Evolutionary conservation across 139 green algal species (phyloP).

Genomic region (Volvox reticuliferus): DNA sequence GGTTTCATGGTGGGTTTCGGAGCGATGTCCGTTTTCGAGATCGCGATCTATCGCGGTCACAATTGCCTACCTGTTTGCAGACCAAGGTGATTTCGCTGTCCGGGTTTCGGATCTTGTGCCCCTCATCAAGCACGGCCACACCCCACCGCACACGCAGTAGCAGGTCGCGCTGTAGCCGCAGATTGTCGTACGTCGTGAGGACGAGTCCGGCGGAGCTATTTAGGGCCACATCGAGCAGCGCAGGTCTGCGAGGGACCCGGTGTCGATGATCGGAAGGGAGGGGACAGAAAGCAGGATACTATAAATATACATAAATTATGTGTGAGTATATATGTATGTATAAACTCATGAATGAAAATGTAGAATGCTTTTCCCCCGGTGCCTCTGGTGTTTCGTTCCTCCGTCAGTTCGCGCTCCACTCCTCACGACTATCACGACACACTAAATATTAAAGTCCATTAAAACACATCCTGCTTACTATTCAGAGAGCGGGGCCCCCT

Average conservation of each 20-base stretch:
- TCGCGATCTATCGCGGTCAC: too few relatives aligned
- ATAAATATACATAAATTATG: neutral
- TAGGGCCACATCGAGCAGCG: conserved; percentile 23
- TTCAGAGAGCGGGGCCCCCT: too few relatives aligned
- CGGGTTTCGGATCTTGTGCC: conserved; percentile 98
- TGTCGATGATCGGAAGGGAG: too few relatives aligned
- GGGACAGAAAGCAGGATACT: neutral
- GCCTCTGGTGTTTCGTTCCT: too few relatives aligned
- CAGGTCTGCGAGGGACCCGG: neutral
- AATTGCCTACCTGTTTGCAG: conserved; percentile 77
- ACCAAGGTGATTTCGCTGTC: conserved; percentile 93
- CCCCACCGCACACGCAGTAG: conserved; percentile 79
- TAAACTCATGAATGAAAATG: too few relatives aligned
- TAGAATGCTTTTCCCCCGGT: too few relatives aligned
- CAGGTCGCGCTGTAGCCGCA: conserved; percentile 71
- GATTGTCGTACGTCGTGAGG: conserved; percentile 94
- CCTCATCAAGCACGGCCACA: conserved; percentile 94
- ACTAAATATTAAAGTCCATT: too few relatives aligned
- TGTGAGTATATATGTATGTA: neutral
- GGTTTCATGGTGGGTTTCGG: too few relatives aligned
- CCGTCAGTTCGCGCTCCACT: too few relatives aligned
- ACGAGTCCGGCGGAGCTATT: conserved; percentile 61
- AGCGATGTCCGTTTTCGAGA: too few relatives aligned
- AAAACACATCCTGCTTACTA: too few relatives aligned
- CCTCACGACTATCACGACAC: too few relatives aligned